Evolutionary conservation across 1,284 basidiomycete genomes (phyloP).

Genomic region (Stereum hirsutum): DNA sequence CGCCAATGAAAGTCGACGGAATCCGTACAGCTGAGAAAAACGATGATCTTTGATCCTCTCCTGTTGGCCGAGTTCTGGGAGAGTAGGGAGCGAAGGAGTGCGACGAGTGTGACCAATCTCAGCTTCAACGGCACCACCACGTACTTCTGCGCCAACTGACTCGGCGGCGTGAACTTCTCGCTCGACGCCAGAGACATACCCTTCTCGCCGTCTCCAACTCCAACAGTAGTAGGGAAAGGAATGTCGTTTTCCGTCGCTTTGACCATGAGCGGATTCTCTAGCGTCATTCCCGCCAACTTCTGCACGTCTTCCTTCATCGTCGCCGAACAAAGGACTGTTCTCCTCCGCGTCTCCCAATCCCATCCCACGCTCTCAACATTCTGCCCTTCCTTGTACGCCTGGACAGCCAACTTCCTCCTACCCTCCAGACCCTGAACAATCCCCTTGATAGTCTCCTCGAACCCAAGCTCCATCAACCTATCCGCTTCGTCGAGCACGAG

Average conservation of each 20-base stretch:
- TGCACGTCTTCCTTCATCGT: slow-evolving; percentile 95
- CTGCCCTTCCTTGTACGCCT: slow-evolving; percentile 64
- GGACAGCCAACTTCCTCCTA: slow-evolving; percentile 60
- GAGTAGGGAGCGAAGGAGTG: slow-evolving; percentile 74
- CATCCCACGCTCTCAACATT: slow-evolving; percentile 72
- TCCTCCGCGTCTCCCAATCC: slow-evolving; percentile 72
- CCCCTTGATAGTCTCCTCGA: slow-evolving; percentile 61
- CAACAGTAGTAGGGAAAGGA: slow-evolving; percentile 12
- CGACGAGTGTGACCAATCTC: slow-evolving; percentile 84
- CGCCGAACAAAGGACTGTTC: slow-evolving; percentile 93
- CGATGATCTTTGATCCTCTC: slow-evolving; percentile 69
- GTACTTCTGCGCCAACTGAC: slow-evolving; percentile 92
- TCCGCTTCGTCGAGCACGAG: slow-evolving; percentile 97
- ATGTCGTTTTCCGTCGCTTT: slow-evolving; percentile 50
- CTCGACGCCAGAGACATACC: slow-evolving; percentile 13
- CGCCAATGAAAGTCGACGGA: slow-evolving; percentile 97
- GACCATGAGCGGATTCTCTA: slow-evolving; percentile 67
- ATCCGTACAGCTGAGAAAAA: slow-evolving; percentile 95
- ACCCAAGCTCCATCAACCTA: slow-evolving; percentile 67
- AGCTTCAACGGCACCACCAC: slow-evolving; percentile 90
- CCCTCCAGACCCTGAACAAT: slow-evolving; percentile 85
- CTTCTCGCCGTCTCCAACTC: slow-evolving; percentile 4
- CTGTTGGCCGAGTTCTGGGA: slow-evolving; percentile 38
- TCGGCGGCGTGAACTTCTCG: slow-evolving; percentile 85
- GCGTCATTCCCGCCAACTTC: slow-evolving; percentile 78